A percentile compares a stretch with the other conserved stretches of the same genome.
phyloP scores from a whole-genome alignment of 306 rosid species.

The Cicer cuneatum region DNA sequence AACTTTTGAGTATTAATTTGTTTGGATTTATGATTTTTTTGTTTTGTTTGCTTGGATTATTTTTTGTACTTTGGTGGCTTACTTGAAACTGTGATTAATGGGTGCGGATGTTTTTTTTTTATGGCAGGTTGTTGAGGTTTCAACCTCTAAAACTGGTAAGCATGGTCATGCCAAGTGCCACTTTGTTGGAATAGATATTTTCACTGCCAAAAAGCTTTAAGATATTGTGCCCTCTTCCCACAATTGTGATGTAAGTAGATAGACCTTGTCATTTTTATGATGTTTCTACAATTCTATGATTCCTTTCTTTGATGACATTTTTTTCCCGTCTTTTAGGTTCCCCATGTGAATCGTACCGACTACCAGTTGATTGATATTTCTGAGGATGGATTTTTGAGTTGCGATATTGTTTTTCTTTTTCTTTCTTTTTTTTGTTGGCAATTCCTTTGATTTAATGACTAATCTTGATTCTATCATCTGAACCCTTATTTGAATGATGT shows the following conservation, averaged over 20 bases:
- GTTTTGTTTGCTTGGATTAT: background rate
- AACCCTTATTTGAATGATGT: constrained; percentile 22
- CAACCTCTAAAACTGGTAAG: constrained; percentile 54
- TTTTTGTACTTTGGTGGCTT: background rate
- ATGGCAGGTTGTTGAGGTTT: constrained; percentile 52
- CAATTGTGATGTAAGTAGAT: constrained; percentile 68
- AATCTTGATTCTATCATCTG: constrained; percentile 8
- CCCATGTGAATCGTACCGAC: constrained; percentile 76
- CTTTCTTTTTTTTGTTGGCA: background rate
- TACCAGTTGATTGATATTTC: constrained; percentile 57
- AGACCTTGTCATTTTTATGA: background rate
- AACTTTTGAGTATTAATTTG: background rate
- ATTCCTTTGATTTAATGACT: constrained; percentile 8
- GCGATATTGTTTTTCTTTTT: background rate
- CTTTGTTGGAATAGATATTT: constrained; percentile 73
- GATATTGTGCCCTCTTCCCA: constrained; percentile 85
- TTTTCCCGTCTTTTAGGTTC: constrained; percentile 51
- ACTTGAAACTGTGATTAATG: background rate
- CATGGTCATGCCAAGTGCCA: constrained; percentile 64
- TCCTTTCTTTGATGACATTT: background rate
- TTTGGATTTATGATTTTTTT: background rate
- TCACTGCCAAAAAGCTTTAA: constrained; percentile 68
- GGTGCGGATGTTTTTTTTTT: constrained; percentile 7
- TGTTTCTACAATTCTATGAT: background rate
- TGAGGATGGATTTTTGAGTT: constrained; percentile 66